A percentile compares a stretch with the other conserved stretches of the same genome.
Evolutionary conservation across 225 moss, liverwort and hornwort species (phyloP).

Genomic region (Polytrichum formosum): DNA sequence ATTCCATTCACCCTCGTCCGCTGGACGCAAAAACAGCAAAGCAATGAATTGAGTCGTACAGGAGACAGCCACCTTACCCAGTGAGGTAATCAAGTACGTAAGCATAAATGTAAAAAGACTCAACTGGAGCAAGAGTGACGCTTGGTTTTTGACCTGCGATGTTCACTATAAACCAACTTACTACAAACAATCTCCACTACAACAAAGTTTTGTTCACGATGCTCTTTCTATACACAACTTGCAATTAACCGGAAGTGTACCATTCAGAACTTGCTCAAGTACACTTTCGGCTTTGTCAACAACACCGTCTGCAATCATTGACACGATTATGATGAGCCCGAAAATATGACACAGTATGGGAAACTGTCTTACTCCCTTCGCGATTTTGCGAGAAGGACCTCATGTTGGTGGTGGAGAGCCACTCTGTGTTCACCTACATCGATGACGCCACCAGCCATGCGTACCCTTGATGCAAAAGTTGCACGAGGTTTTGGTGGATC

Average conservation of each 20-base stretch:
- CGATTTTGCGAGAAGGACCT: constrained; percentile 51
- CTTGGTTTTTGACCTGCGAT: neutral
- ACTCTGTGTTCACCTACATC: constrained; percentile 50
- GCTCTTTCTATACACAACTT: no score
- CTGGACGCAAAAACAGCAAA: constrained; percentile 30
- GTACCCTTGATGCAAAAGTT: constrained; percentile 50
- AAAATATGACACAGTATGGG: neutral
- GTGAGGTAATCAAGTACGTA: no score
- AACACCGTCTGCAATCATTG: constrained; percentile 52
- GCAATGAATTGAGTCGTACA: neutral
- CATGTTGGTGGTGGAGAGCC: constrained; percentile 44
- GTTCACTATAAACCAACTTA: neutral
- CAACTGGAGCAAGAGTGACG: neutral
- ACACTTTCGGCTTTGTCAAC: constrained; percentile 65
- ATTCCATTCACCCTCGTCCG: constrained; percentile 76
- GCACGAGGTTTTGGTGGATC: constrained; percentile 15
- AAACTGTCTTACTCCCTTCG: constrained; percentile 15
- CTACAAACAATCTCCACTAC: no score
- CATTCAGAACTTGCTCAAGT: constrained; percentile 67
- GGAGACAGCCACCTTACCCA: no score
- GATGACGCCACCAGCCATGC: constrained; percentile 22
- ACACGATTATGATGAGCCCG: neutral
- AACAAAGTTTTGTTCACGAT: no score
- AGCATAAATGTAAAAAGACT: no score
- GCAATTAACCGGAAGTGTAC: constrained; percentile 20